Base-by-base conservation (phyloP, 2,329 filamentous ascomycete species). In the Fusarium subglutinans region DNA sequence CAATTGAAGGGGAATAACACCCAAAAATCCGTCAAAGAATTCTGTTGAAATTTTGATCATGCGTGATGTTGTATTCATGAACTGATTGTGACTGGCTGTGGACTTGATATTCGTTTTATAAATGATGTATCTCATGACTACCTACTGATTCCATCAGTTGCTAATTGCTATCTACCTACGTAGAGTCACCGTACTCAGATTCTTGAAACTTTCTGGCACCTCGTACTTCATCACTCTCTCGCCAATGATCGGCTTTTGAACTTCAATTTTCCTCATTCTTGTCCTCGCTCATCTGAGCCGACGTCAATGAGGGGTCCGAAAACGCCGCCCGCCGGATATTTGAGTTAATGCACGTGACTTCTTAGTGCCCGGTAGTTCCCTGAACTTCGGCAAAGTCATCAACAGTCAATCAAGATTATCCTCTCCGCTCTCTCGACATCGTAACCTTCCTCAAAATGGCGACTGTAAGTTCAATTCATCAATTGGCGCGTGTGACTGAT, bases 391-490 rank as follows among this genome's bases (percentile, higher is more conserved):
- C 82, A 84, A 83, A 84, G 83, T 83, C 81, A 81, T 81, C 84
- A 84, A 82, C 82, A 83, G 53, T 71, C 83, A 81, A 81, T 77
- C 78, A 85, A 83, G 82, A 85, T 87, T 84, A 84, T 83, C 78
- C 83, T 86, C 84, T 85, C 83, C 83, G 85, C 84, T 86, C 83
- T 81, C 81, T 79, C 65, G 79, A 83, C 80, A 83, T 82, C 81
- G 80, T 82, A 82, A 83, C 81, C 83, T 81, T 87, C 81, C 82
- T 85, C 87, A 91, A 86, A 87, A 92, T 92, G 90, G 90, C 90
- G 84, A 87, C 89, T 88, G 90, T 92, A 90, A 88, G 90, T 91
- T 53, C 64, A 79, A 76, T 74, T 72, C 60, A 64, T 74, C 75
- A 79, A 81, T 81, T 80, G 77, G 70, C 61, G 69, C 61, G 54